A percentile compares a stretch with the other conserved stretches of the same genome.
These are phyloP conservation scores for Colletotrichum destructivum DNA, from an alignment of 2,329 filamentous ascomycete genomes.

Conservation along the genomic window DNA sequence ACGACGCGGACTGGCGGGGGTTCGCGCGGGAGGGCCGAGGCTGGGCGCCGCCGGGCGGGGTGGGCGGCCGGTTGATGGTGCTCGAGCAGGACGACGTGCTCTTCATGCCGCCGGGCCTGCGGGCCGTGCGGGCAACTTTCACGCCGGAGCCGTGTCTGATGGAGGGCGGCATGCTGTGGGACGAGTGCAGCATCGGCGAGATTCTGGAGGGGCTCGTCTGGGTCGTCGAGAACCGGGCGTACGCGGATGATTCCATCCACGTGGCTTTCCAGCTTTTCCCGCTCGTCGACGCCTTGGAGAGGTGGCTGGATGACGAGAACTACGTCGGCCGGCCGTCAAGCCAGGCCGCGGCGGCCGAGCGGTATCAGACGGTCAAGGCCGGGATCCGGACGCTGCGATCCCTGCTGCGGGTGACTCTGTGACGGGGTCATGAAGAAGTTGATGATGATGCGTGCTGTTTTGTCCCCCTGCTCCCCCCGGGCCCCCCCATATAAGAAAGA, in stretches of 20 bases:
- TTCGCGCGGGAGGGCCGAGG: constrained; percentile 1
- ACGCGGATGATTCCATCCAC: neutral
- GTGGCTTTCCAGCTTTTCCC: neutral
- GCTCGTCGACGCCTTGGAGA: neutral
- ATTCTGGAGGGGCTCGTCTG: constrained; percentile 1
- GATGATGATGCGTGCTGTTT: neutral
- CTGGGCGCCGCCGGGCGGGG: constrained; percentile 1
- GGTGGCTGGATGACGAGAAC: constrained; percentile 9
- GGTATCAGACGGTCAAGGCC: neutral
- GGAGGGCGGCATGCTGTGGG: constrained; percentile 18
- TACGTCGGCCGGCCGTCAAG: neutral
- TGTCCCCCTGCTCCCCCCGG: neutral
- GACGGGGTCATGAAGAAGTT: neutral
- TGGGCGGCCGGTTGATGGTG: neutral
- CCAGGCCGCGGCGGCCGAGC: neutral
- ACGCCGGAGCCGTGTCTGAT: constrained; percentile 6
- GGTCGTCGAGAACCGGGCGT: neutral
- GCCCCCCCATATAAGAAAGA: no score
- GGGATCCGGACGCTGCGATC: neutral
- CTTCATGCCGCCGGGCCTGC: constrained; percentile 9
- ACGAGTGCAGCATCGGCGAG: constrained; percentile 10
- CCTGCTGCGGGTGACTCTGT: neutral
- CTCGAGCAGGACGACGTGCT: constrained; percentile 14
- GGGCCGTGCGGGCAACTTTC: neutral
- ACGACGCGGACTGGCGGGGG: constrained; percentile 3